Evolutionary conservation across 2,329 filamentous ascomycete species (phyloP).

Genomic region (Botryotinia globosa): DNA sequence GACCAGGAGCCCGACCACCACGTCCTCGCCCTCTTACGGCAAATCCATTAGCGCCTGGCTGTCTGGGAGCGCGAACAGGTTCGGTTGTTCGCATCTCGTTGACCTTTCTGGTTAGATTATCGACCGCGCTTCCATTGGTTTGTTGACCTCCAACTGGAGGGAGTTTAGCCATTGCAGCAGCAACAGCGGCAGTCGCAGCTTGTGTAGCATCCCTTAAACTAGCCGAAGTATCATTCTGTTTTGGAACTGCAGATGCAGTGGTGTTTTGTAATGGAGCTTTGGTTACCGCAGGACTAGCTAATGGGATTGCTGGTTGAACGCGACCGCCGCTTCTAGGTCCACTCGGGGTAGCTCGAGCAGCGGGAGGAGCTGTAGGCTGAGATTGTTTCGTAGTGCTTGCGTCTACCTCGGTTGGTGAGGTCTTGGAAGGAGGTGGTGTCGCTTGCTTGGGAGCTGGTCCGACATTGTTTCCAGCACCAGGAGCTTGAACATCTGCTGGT

Average conservation of each 20-base stretch:
- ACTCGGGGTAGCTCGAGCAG: slow-evolving; percentile 34
- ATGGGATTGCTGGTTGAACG: slow-evolving; percentile 64
- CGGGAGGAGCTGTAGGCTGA: slow-evolving; percentile 22
- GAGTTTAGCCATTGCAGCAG: slow-evolving; percentile 75
- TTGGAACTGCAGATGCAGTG: slow-evolving; percentile 17
- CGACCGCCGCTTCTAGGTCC: slow-evolving; percentile 49
- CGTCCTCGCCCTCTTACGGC: slow-evolving; percentile 44
- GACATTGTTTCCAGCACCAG: slow-evolving; percentile 42
- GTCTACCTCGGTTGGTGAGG: slow-evolving; percentile 53
- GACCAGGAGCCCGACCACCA: slow-evolving; percentile 41
- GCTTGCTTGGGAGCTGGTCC: slow-evolving; percentile 42
- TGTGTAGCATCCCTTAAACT: slow-evolving; percentile 66
- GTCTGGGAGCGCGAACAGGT: slow-evolving; percentile 48
- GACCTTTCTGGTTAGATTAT: slow-evolving; percentile 72
- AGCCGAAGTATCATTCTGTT: slow-evolving; percentile 39
- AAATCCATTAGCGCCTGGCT: slow-evolving; percentile 44
- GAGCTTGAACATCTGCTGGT: slow-evolving; percentile 45
- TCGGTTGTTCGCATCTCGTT: slow-evolving; percentile 72
- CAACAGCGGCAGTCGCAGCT: slow-evolving; percentile 73
- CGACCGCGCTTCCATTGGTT: slow-evolving; percentile 49
- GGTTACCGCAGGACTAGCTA: slow-evolving; percentile 43
- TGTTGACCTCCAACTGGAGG: slow-evolving; percentile 38
- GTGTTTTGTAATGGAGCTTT: slow-evolving; percentile 43
- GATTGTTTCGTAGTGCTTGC: slow-evolving; percentile 40
- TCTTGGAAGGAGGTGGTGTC: slow-evolving; percentile 66